phyloP scores from a whole-genome alignment of 495 filamentous ascomycete species.

The Acidiella bohemica region DNA sequence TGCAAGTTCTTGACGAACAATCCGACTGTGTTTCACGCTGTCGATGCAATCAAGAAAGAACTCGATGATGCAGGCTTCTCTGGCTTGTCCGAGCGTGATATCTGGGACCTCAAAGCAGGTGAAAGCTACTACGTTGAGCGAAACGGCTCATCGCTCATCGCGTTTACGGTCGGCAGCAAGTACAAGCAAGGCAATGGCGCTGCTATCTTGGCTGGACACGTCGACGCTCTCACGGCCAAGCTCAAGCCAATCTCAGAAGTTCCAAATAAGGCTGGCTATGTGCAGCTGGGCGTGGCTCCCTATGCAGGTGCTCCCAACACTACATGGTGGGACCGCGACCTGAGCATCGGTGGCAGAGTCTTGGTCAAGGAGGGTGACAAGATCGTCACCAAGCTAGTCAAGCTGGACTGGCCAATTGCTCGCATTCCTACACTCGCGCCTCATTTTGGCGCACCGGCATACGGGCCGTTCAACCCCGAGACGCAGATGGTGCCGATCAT shows the following conservation, averaged over 20 bases:
- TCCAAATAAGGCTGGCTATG: constrained; percentile 63
- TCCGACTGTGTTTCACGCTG: constrained; percentile 85
- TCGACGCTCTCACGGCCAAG: constrained; percentile 77
- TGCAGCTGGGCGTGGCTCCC: constrained; percentile 82
- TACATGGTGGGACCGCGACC: constrained; percentile 93
- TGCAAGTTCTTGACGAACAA: constrained; percentile 76
- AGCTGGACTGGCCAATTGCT: constrained; percentile 87
- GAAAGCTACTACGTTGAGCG: constrained; percentile 82
- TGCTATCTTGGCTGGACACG: constrained; percentile 69
- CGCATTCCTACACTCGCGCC: constrained; percentile 84
- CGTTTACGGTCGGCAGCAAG: constrained; percentile 69
- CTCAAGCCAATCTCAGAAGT: constrained; percentile 83
- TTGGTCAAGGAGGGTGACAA: constrained; percentile 70
- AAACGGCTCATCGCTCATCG: constrained; percentile 74
- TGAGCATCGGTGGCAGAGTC: constrained; percentile 79
- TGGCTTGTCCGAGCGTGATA: constrained; percentile 63
- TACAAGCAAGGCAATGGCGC: constrained; percentile 81
- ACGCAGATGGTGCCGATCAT: constrained; percentile 92
- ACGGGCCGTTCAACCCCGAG: constrained; percentile 72
- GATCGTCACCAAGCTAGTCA: constrained; percentile 69
- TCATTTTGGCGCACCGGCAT: constrained; percentile 74
- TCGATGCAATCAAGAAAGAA: constrained; percentile 57
- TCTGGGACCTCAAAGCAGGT: constrained; percentile 66
- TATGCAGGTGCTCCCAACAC: constrained; percentile 76
- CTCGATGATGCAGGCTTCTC: constrained; percentile 58